phyloP scores from a whole-genome alignment of 169 alveolate species.

The Amoebophrya sp. region DNA sequence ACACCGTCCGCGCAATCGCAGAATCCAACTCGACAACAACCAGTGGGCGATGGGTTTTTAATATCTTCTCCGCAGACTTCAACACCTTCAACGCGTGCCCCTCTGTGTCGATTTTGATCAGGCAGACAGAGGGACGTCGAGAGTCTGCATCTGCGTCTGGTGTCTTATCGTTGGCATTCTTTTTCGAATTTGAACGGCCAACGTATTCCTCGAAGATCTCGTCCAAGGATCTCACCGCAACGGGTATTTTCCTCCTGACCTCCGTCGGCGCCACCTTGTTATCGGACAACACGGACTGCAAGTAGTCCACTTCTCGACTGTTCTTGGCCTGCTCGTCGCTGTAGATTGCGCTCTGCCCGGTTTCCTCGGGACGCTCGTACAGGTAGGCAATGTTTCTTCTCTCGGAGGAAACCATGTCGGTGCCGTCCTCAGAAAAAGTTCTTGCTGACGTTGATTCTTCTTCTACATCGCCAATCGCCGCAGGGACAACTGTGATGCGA shows the following conservation, averaged over 20 bases:
- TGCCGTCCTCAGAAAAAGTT: not conserved
- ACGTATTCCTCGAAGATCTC: not conserved
- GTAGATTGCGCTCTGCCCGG: not conserved
- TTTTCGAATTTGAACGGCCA: too few species aligned
- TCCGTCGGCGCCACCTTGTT: not conserved
- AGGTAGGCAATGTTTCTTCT: not conserved
- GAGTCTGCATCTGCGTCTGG: too few species aligned
- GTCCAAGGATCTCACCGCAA: not conserved
- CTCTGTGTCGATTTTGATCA: not conserved
- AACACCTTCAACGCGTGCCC: not conserved
- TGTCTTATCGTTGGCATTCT: too few species aligned
- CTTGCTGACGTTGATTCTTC: not conserved
- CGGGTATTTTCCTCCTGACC: not conserved
- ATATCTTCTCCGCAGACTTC: not conserved
- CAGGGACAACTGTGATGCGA: not conserved
- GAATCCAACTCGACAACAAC: not conserved
- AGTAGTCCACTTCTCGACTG: not conserved
- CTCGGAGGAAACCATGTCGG: too few species aligned
- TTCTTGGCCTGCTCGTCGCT: not conserved
- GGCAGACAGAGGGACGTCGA: too few species aligned
- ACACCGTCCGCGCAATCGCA: not conserved
- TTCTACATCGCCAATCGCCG: not conserved
- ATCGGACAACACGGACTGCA: not conserved
- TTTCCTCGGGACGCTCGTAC: slow-evolving; percentile 24
- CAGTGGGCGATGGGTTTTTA: not conserved